Evolutionary conservation across 345 rosid genomes (phyloP).

Genomic region (Microcos paniculata): DNA sequence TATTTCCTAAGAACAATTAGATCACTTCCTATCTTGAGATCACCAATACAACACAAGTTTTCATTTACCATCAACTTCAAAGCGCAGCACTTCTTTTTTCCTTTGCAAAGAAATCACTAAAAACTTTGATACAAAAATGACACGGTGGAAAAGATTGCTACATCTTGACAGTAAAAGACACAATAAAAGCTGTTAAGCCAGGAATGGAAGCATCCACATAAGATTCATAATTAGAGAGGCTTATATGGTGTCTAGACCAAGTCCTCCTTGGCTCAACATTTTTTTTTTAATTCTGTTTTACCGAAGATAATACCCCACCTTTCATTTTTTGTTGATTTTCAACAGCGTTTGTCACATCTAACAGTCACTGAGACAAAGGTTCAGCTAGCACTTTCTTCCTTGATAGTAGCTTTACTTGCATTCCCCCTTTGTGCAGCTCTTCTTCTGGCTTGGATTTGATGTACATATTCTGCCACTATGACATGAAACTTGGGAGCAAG

Average conservation of each 20-base stretch:
- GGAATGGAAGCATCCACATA: neutral
- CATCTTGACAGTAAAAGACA: neutral
- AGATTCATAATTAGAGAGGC: neutral
- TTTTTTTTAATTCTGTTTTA: neutral
- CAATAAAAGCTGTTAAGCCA: neutral
- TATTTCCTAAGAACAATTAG: neutral
- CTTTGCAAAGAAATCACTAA: neutral
- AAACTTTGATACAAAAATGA: neutral
- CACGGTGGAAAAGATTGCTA: neutral
- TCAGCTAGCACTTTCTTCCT: conserved; percentile 42
- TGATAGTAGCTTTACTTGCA: conserved; percentile 28
- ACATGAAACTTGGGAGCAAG: conserved; percentile 76
- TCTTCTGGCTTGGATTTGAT: conserved; percentile 69
- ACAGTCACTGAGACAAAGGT: neutral
- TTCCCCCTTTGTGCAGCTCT: conserved; percentile 37
- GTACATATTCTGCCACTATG: conserved; percentile 65
- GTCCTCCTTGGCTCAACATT: too few relatives aligned
- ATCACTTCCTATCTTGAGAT: neutral
- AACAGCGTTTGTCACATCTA: neutral
- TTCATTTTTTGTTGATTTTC: neutral
- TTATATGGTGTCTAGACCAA: neutral
- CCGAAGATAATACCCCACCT: neutral
- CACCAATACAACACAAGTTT: neutral
- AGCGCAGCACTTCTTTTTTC: neutral
- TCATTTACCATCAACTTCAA: neutral